phyloP scores from a whole-genome alignment of 805 yeast species.

The Cyberlindnera bimundalis region DNA sequence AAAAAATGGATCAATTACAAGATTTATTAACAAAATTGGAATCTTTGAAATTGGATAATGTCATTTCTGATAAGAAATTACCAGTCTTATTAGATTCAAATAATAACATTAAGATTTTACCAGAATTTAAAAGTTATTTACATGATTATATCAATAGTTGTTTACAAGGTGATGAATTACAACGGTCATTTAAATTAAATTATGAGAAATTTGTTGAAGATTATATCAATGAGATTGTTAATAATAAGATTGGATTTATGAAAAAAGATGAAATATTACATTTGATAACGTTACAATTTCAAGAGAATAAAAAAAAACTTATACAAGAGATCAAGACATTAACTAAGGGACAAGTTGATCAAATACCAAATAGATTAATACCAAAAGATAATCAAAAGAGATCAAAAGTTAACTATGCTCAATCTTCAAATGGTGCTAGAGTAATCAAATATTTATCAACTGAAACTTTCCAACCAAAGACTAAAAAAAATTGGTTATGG shows the following conservation, averaged over 20 bases:
- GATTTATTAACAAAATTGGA: slow-evolving; percentile 12
- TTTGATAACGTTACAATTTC: slow-evolving; percentile 21
- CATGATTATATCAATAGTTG: slow-evolving; percentile 11
- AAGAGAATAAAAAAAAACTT: slow-evolving; percentile 21
- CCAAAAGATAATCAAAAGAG: background rate
- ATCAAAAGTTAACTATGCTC: slow-evolving; percentile 12
- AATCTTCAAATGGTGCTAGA: slow-evolving; percentile 31
- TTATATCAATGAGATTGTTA: slow-evolving; percentile 17
- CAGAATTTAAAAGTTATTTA: slow-evolving; percentile 23
- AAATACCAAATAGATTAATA: slow-evolving; percentile 9
- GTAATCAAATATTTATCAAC: slow-evolving; percentile 36
- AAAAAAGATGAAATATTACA: slow-evolving; percentile 22
- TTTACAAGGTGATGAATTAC: slow-evolving; percentile 2
- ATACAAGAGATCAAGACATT: slow-evolving; percentile 22
- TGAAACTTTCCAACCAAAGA: slow-evolving; percentile 26
- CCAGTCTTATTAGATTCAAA: slow-evolving; percentile 21
- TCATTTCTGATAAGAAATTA: slow-evolving; percentile 9
- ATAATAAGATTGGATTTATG: slow-evolving; percentile 22
- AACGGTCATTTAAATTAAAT: slow-evolving; percentile 14
- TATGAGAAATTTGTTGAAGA: slow-evolving; percentile 16
- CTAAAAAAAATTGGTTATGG: slow-evolving; percentile 5
- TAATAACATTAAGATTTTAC: slow-evolving; percentile 21
- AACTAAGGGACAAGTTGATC: background rate
- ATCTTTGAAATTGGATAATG: slow-evolving; percentile 9
- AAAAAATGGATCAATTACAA: slow-evolving; percentile 5